Percentiles rank a stretch among this genome's conserved stretches.
Conservation (phyloP, 2,329 filamentous ascomycete species). For the Colletotrichum sp. region DNA sequence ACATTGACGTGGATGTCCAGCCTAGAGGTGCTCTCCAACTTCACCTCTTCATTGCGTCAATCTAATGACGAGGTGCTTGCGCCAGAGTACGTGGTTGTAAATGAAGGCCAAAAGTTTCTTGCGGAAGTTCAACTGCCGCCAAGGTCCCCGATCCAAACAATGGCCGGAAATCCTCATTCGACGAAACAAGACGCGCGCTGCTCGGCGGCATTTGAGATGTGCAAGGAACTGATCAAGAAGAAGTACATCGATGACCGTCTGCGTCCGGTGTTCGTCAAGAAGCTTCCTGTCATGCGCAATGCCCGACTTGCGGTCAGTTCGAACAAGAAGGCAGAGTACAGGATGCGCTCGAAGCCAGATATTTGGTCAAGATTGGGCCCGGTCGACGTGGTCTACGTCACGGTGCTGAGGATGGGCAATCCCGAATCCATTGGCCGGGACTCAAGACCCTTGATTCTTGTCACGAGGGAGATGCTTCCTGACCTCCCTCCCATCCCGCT, state of each 20-base stretch:
- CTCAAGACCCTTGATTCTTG: constrained; percentile 70
- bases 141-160: constrained; percentile 71
- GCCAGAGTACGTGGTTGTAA: constrained; percentile 67
- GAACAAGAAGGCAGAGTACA: constrained; percentile 76
- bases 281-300: constrained; percentile 83
- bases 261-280: constrained; percentile 74
- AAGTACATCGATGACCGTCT: constrained; percentile 76
- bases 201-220: constrained; percentile 87
- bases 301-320: constrained; percentile 81
- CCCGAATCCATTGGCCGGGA: constrained; percentile 61
- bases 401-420: constrained; percentile 62
- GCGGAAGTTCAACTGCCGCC: constrained; percentile 84
- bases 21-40: constrained; percentile 73
- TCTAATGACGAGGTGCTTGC: constrained; percentile 36
- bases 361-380: constrained; percentile 66
- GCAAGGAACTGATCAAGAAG: constrained; percentile 69
- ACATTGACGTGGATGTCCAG: constrained; percentile 81
- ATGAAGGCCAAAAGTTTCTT: constrained; percentile 64
- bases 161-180: constrained; percentile 65
- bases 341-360: constrained; percentile 79
- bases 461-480: constrained; percentile 73
- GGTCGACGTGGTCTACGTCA: constrained; percentile 63
- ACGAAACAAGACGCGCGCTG: constrained; percentile 84
- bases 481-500: constrained; percentile 71
- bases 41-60: constrained; percentile 71